Evolutionary conservation across 164 flowering plant species (phyloP).

Genomic region (Vitis riparia): DNA sequence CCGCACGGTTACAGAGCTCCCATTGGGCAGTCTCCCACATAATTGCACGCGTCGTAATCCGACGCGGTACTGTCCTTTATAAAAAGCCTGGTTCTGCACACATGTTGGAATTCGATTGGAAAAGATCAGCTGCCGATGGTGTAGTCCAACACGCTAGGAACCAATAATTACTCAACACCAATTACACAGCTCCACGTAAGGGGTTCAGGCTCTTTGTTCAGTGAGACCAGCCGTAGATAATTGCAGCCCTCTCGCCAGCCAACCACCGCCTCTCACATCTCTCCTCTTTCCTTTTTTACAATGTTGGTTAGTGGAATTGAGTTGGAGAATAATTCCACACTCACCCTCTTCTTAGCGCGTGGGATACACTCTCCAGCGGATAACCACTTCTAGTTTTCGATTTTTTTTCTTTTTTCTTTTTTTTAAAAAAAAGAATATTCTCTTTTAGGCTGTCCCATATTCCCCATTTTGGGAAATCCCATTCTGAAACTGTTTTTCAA

Average conservation of each 20-base stretch:
- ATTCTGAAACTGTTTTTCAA: too few relatives aligned
- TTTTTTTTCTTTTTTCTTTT: too few relatives aligned
- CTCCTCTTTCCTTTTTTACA: not conserved
- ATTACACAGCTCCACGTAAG: slow-evolving; percentile 8
- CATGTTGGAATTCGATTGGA: not conserved
- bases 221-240: slow-evolving; percentile 2
- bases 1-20: slow-evolving; percentile 4
- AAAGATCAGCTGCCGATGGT: not conserved
- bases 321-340: not conserved
- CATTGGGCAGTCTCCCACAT: slow-evolving; percentile 25
- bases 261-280: slow-evolving; percentile 8
- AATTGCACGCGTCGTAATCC: slow-evolving; percentile 22
- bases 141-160: not conserved
- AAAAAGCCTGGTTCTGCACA: not conserved
- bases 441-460: too few relatives aligned
- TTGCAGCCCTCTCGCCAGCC: not conserved
- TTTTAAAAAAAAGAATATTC: too few relatives aligned
- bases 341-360: slow-evolving; percentile 2
- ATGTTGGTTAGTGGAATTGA: slow-evolving; percentile 16
- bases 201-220: not conserved
- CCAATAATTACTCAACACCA: not conserved
- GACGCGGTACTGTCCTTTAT: slow-evolving; percentile 3
- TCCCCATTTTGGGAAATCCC: too few relatives aligned
- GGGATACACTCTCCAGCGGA: not conserved
- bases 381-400: too few relatives aligned